Base-by-base conservation (phyloP, 2,329 filamentous ascomycete species). In the Parastagonospora avenae region DNA sequence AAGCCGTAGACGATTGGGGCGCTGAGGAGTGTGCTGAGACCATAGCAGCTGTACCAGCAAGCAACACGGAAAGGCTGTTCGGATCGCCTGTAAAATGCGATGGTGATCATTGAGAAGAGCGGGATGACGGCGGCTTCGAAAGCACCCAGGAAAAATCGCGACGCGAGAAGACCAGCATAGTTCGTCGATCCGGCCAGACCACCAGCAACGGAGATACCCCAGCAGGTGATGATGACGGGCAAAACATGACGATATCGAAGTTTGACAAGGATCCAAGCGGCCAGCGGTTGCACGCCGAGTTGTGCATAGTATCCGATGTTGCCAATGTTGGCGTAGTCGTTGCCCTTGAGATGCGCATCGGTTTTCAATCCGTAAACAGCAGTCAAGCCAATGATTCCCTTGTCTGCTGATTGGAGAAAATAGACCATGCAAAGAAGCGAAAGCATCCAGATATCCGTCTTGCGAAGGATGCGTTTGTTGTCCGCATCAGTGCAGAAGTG, bases 1-100 rank as follows among this genome's bases (percentile, higher is more conserved):
- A 87, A 85, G 2, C 83, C 84, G 57, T 87, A 87, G 1, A 85
- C 83, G 0, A 87, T 74, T 0, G 84, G 54, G 1, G 84, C 83
- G 11, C 85, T 85, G 32, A 87, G 72, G 10, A 87, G 81, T 7
- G 68, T 83, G 1, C 81, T 84, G 42, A 81, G 79, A 5, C 85
- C 84, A 55, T 86, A 86, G 74, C 86, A 87, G 45, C 77, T 80
- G 72, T 88, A 88, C 87, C 87, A 89, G 51, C 88, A 80, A 5
- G 43, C 42, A 29, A 51, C 50, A 4, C 51, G 47, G 42, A 63
- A 61, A 5, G 61, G 61, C 42, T 63, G 59, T 43, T 64, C 61
- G 0, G 60, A 59, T 32, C 61, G 60, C 8, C 55, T 52, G 41
- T 64, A 64, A 32, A 64, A 67, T 2, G 57, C 59, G 8, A 62